Percentiles rank a stretch among this genome's conserved stretches.
Evolutionary conservation across 2,329 filamentous ascomycete species (phyloP).

Genomic region (Fusarium dimerum): DNA sequence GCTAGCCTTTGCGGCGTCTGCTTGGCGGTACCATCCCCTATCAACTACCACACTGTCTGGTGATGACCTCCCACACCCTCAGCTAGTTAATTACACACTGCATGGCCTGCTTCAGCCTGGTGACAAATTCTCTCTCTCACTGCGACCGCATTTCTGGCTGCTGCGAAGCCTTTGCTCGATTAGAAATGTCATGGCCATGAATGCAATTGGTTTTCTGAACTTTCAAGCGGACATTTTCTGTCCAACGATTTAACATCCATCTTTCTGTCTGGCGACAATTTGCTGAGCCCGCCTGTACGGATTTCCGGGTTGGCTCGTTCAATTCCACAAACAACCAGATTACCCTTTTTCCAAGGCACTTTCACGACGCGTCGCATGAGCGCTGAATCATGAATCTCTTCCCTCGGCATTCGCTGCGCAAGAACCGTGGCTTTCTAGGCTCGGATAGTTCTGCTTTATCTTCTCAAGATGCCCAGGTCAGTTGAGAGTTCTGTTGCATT

Average conservation of each 20-base stretch:
- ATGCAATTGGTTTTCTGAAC: constrained; percentile 5
- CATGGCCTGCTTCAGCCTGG: constrained; percentile 20
- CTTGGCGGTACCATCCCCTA: constrained; percentile 22
- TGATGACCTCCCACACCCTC: constrained; percentile 27
- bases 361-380: constrained; percentile 20
- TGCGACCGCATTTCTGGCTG: not conserved
- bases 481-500: constrained; percentile 19
- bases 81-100: not conserved
- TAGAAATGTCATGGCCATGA: constrained; percentile 20
- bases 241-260: constrained; percentile 12
- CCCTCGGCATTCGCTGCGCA: constrained; percentile 30
- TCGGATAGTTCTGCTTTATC: constrained; percentile 52
- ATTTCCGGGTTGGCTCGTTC: constrained; percentile 13
- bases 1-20: constrained; percentile 15
- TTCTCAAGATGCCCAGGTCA: constrained; percentile 50
- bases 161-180: not conserved
- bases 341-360: not conserved
- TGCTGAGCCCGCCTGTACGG: constrained; percentile 5
- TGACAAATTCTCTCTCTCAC: constrained; percentile 13
- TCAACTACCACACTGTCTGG: constrained; percentile 22
- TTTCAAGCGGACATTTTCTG: constrained; percentile 14
- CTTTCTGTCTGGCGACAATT: constrained; percentile 4
- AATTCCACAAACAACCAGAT: constrained; percentile 4
- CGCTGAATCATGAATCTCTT: constrained; percentile 33
- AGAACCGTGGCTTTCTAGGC: constrained; percentile 53